Evolutionary conservation across 2,329 filamentous ascomycete genomes (phyloP).

Genomic region (Xylariaceae sp.): DNA sequence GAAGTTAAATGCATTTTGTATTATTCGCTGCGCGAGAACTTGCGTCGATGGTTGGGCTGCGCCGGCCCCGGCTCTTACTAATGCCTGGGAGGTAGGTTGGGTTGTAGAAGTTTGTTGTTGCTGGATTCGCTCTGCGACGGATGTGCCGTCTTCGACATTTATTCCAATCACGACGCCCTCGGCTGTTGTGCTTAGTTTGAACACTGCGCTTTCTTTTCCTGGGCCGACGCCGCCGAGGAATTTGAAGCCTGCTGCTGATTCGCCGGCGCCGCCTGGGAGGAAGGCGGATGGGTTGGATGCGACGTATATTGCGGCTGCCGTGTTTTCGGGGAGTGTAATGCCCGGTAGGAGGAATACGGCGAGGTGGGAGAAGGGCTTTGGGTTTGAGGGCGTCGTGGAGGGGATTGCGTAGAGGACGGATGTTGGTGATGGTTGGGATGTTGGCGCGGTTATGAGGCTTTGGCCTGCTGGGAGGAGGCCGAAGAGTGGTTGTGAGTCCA

Average conservation of each 20-base stretch:
- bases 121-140: slow-evolving; percentile 53
- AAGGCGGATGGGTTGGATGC: slow-evolving; percentile 44
- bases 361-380: slow-evolving; percentile 68
- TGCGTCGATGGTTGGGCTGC: slow-evolving; percentile 57
- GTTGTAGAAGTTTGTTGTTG: slow-evolving; percentile 14
- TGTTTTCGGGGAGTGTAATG: slow-evolving; percentile 64
- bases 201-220: slow-evolving; percentile 88
- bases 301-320: slow-evolving; percentile 87
- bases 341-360: slow-evolving; percentile 86
- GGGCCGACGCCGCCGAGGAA: slow-evolving; percentile 87
- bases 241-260: slow-evolving; percentile 58
- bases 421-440: slow-evolving; percentile 39
- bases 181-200: slow-evolving; percentile 56
- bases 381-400: slow-evolving; percentile 30
- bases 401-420: slow-evolving; percentile 53
- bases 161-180: slow-evolving; percentile 69
- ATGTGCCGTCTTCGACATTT: slow-evolving; percentile 69
- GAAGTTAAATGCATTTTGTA: slow-evolving; percentile 97
- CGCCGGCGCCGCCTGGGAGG: slow-evolving; percentile 31
- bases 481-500: slow-evolving; percentile 45
- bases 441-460: slow-evolving; percentile 52
- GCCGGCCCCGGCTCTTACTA: neutral
- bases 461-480: slow-evolving; percentile 59
- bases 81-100: slow-evolving; percentile 7
- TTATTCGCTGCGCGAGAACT: slow-evolving; percentile 84